Base-by-base conservation (phyloP, 2,329 filamentous ascomycete species). In the Fusarium xyrophilum region DNA sequence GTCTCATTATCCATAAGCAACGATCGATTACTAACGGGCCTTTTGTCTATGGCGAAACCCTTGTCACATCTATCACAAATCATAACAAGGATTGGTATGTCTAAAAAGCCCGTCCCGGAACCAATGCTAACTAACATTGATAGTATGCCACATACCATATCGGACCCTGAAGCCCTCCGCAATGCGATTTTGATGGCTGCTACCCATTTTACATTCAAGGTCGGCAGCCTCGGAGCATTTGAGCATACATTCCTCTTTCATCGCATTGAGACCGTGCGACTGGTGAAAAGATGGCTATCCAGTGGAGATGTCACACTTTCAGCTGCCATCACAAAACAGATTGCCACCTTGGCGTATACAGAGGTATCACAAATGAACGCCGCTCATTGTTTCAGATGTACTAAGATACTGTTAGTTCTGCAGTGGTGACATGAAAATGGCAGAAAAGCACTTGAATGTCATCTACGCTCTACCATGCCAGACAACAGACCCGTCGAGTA, bases 211-310 rank as follows among this genome's bases (percentile, higher is more conserved):
- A 53, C 57, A 0, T 67, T 66, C 28, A 67, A 67, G 2, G 35
- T 47, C 1, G 63, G 58, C 3, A 38, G 38, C 14, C 52, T 67
- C 0, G 30, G 42, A 12, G 25, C 23, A 7, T 67, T 63, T 23
- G 63, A 67, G 13, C 38, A 36, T 7, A 67, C 63, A 1, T 63
- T 67, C 39, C 40, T 67, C 2, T 54, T 50, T 19, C 64, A 67
- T 23, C 35, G 53, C 3, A 48, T 67, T 3, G 51, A 67, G 13
- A 58, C 56, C 4, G 36, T 67, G 14, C 63, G 58, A 7, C 7
- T 42, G 27, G 58, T 67, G 2, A 67, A 66, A 8, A 33, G 39
- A 12, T 58, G 51, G 52, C n/a, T 67, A 10, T 43, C 62, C 1
- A 7, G 15, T 4, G 12, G 19, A 30, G 38, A 61, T 23, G 21